These are phyloP conservation scores for Annulohypoxylon nitens DNA, from an alignment of 495 filamentous ascomycete genomes.

Conservation along the genomic window DNA sequence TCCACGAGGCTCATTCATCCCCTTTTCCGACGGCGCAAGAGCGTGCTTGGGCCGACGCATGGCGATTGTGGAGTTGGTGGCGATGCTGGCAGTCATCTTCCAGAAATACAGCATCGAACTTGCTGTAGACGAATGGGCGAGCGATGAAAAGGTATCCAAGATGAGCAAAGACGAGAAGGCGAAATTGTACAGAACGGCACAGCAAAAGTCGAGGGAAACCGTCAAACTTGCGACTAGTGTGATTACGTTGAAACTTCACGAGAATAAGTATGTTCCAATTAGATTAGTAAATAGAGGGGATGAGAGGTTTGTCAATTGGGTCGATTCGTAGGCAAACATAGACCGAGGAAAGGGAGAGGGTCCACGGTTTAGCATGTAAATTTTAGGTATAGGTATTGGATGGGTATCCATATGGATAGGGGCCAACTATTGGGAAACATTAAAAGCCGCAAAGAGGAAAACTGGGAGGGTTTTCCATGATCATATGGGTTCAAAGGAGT, in stretches of 20 bases:
- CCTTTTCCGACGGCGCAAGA: conserved; percentile 78
- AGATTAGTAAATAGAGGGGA: conserved; percentile 72
- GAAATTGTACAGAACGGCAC: conserved; percentile 66
- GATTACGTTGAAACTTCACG: conserved; percentile 74
- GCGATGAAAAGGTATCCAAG: conserved; percentile 68
- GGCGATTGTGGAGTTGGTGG: conserved; percentile 81
- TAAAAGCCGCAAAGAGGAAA: background rate
- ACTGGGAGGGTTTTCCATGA: background rate
- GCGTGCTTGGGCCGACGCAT: conserved; percentile 79
- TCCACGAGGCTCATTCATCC: conserved; percentile 73
- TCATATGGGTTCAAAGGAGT: background rate
- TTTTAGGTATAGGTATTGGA: background rate
- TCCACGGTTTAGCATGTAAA: conserved; percentile 4
- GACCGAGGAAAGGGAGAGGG: conserved; percentile 6
- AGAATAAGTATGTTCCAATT: conserved; percentile 66
- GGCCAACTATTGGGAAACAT: conserved; percentile 3
- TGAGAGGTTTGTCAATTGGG: conserved; percentile 68
- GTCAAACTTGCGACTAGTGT: conserved; percentile 64
- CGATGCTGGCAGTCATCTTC: conserved; percentile 75
- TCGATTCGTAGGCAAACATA: conserved; percentile 40
- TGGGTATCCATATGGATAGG: background rate
- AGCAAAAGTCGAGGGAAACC: conserved; percentile 59
- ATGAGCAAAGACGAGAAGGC: conserved; percentile 65
- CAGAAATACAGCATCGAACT: conserved; percentile 74
- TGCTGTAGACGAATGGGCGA: conserved; percentile 70